Evolutionary conservation across 208 protist genomes (phyloP).

Genomic region (Wallacemonas sp.): DNA sequence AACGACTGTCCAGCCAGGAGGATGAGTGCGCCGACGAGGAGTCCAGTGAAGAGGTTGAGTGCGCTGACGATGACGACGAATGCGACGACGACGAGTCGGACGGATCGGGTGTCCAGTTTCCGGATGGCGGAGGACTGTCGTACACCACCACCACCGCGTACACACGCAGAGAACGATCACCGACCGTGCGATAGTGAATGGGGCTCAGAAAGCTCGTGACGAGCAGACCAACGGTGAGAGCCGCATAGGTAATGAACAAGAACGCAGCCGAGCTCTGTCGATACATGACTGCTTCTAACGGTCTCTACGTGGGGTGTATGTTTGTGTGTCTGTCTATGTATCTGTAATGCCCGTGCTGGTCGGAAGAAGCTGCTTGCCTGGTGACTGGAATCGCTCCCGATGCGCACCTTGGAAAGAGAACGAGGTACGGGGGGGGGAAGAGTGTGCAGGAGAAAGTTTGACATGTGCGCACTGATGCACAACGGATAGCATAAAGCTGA

Average conservation of each 20-base stretch:
- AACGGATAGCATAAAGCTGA: too few species aligned
- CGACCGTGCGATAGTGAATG: conserved; percentile 20
- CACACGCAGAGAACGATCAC: conserved; percentile 16
- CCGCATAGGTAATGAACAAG: conserved; percentile 30
- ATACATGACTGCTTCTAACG: conserved; percentile 26
- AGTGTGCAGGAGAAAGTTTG: too few species aligned
- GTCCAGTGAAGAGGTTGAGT: background rate
- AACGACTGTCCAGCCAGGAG: too few species aligned
- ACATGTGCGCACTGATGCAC: too few species aligned
- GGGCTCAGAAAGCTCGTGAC: conserved; percentile 46
- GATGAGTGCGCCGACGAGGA: background rate
- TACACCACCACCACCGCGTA: conserved; percentile 39
- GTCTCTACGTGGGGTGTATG: too few species aligned
- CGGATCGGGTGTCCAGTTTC: background rate
- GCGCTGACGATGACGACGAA: background rate
- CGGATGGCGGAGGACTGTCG: conserved; percentile 10
- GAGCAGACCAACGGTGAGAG: conserved; percentile 39
- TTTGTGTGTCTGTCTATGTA: too few species aligned
- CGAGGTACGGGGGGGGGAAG: too few species aligned
- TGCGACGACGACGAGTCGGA: background rate
- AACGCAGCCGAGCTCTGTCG: conserved; percentile 21
- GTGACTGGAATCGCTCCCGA: too few species aligned
- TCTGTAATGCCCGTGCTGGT: too few species aligned
- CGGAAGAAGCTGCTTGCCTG: too few species aligned
- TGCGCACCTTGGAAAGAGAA: too few species aligned